Conservation (phyloP, 108 stramenopile genomes). For the Cyclotella distinguenda region DNA sequence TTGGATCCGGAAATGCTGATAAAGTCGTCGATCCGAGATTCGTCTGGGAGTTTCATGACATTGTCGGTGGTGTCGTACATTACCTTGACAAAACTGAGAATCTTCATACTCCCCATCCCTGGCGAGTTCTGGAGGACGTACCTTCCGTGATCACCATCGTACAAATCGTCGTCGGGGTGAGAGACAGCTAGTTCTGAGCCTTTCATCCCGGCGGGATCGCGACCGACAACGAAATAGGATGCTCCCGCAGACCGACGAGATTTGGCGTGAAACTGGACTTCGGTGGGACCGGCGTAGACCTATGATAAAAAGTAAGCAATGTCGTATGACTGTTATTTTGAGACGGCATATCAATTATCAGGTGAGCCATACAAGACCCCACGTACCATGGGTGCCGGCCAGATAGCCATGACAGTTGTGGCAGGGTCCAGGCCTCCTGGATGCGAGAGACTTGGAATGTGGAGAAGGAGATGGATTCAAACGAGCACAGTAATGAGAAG, state of each 20-base stretch:
- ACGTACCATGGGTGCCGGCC: constrained; percentile 99
- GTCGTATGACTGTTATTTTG: too few species aligned
- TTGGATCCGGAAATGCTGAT: constrained; percentile 95
- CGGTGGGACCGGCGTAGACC: constrained; percentile 99
- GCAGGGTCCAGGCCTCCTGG: constrained; percentile 94
- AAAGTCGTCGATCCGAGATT: constrained; percentile 88
- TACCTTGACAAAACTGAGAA: constrained; percentile 97
- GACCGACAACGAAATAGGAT: constrained; percentile 96
- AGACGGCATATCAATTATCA: too few species aligned
- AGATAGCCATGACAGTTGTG: constrained; percentile 98
- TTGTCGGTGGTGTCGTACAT: constrained; percentile 97
- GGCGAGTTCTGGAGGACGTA: constrained; percentile 95
- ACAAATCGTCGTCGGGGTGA: constrained; percentile 93
- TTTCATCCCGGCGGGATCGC: constrained; percentile 99
- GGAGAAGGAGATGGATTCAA: neutral
- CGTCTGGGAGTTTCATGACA: constrained; percentile 94
- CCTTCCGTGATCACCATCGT: constrained; percentile 96
- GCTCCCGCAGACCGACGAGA: constrained; percentile 93
- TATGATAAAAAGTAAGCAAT: too few species aligned
- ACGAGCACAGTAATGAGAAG: constrained; percentile 4
- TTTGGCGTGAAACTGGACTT: constrained; percentile 98
- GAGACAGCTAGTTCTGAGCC: constrained; percentile 84
- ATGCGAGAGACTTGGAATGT: constrained; percentile 50
- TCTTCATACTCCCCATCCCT: constrained; percentile 92
- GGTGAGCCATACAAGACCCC: too few species aligned